Conservation (phyloP, 2,329 filamentous ascomycete species). For the Scopulariopsis brevicaulis region DNA sequence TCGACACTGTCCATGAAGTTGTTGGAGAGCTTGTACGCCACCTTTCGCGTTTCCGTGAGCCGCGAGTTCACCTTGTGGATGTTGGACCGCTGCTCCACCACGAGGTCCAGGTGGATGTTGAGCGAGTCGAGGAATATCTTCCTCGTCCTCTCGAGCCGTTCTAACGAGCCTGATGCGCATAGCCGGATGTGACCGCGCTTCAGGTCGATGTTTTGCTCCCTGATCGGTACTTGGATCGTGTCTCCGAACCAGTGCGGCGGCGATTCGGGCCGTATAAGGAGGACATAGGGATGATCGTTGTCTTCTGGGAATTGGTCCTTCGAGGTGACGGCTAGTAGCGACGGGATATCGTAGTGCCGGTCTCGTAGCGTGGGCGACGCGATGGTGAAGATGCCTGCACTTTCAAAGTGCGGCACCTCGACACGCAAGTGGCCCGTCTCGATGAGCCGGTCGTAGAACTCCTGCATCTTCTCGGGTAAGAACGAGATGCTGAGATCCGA, state of each 20-base stretch:
- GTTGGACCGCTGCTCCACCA: slow-evolving; percentile 88
- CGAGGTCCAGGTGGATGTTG: slow-evolving; percentile 74
- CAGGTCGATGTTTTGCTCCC: slow-evolving; percentile 72
- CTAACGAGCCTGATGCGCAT: slow-evolving; percentile 77
- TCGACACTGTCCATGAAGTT: slow-evolving; percentile 98
- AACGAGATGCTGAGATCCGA: slow-evolving; percentile 88
- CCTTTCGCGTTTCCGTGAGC: slow-evolving; percentile 87
- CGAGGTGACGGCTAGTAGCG: slow-evolving; percentile 63
- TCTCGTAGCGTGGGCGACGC: slow-evolving; percentile 70
- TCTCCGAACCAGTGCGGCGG: slow-evolving; percentile 72
- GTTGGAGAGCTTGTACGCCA: slow-evolving; percentile 92
- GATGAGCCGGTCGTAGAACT: slow-evolving; percentile 71
- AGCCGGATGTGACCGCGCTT: slow-evolving; percentile 79
- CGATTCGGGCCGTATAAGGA: slow-evolving; percentile 76
- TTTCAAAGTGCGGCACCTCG: slow-evolving; percentile 56
- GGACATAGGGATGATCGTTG: slow-evolving; percentile 67
- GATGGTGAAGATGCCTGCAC: slow-evolving; percentile 70
- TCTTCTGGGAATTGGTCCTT: slow-evolving; percentile 54
- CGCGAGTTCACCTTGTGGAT: slow-evolving; percentile 84
- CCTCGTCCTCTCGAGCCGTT: slow-evolving; percentile 68
- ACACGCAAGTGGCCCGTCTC: slow-evolving; percentile 82
- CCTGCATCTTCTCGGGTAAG: slow-evolving; percentile 52
- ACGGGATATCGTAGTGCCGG: slow-evolving; percentile 70
- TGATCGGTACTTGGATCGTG: slow-evolving; percentile 57
- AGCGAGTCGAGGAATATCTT: slow-evolving; percentile 66